Percentiles rank a stretch among this genome's conserved stretches.
Conservation (phyloP, 345 rosid genomes). For the Leavenworthia alabamica region DNA sequence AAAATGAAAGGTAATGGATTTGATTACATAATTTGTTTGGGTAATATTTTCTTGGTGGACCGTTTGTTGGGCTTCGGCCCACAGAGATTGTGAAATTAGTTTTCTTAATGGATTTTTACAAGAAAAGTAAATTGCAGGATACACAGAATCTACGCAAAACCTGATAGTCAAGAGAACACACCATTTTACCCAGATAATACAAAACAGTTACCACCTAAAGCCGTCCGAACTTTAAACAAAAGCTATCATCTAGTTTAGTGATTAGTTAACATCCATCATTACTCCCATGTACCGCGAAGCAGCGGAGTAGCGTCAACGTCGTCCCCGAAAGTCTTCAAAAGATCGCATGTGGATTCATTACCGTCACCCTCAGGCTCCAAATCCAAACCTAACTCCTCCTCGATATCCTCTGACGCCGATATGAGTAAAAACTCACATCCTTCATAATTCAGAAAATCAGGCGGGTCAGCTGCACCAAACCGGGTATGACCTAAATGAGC, state of each 20-base stretch:
- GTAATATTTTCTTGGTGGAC: conserved; percentile 5
- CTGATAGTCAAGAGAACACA: not conserved
- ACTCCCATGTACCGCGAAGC: conserved; percentile 58
- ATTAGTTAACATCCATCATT: not conserved
- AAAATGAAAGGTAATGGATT: not conserved
- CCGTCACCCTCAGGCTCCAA: conserved; percentile 35
- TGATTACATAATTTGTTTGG: not conserved
- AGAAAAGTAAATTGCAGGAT: not conserved
- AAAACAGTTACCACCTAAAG: not conserved
- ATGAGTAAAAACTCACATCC: conserved; percentile 73
- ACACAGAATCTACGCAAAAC: not conserved
- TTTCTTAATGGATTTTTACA: not conserved
- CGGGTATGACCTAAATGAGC: conserved; percentile 43
- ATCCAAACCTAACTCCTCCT: conserved; percentile 61
- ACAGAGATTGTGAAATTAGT: not conserved
- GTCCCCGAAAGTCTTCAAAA: conserved; percentile 51
- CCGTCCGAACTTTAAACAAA: not conserved
- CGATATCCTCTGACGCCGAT: conserved; percentile 57
- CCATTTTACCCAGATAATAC: not conserved
- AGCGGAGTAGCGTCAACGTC: conserved; percentile 40
- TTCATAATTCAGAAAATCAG: conserved; percentile 61
- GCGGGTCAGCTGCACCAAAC: conserved; percentile 55
- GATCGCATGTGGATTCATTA: conserved; percentile 49
- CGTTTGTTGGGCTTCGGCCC: conserved; percentile 19
- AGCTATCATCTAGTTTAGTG: not conserved